Conservation (phyloP, 192 early-diverging fungal species). For the Gaertneriomyces semiglobifer region DNA sequence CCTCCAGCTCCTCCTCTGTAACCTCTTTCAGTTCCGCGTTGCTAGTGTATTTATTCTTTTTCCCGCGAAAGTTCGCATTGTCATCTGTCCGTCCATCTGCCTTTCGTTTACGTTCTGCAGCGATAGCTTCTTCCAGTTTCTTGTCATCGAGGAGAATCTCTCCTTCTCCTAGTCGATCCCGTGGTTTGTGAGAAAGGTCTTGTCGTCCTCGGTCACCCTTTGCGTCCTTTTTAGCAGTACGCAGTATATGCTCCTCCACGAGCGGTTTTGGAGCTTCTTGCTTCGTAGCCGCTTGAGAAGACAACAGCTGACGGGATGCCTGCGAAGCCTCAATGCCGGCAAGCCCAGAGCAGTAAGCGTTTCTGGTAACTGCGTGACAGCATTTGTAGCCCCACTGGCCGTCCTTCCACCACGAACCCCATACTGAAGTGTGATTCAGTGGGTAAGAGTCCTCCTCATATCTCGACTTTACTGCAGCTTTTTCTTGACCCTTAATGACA, state of each 20-base stretch:
- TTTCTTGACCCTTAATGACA: slow-evolving; percentile 80
- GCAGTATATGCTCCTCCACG: slow-evolving; percentile 37
- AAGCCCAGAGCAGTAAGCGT: slow-evolving; percentile 86
- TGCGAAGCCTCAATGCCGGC: slow-evolving; percentile 70
- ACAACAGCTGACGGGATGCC: slow-evolving; percentile 37
- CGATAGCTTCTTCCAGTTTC: slow-evolving; percentile 52
- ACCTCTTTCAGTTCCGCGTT: slow-evolving; percentile 36
- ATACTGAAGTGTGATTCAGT: slow-evolving; percentile 83
- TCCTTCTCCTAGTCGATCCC: slow-evolving; percentile 52
- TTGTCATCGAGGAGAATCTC: slow-evolving; percentile 53
- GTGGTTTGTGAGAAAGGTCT: slow-evolving; percentile 13
- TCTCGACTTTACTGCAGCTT: slow-evolving; percentile 72
- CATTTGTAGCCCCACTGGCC: slow-evolving; percentile 96
- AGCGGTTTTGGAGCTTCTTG: slow-evolving; percentile 21
- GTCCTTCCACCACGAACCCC: slow-evolving; percentile 95
- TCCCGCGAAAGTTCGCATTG: slow-evolving; percentile 20
- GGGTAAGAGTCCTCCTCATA: slow-evolving; percentile 86
- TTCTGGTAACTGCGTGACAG: slow-evolving; percentile 75
- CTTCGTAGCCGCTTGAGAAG: slow-evolving; percentile 2
- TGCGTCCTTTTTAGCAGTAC: slow-evolving; percentile 24
- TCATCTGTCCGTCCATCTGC: slow-evolving; percentile 11
- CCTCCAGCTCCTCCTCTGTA: slow-evolving; percentile 68
- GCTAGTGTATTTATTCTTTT: slow-evolving; percentile 31
- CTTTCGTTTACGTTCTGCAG: slow-evolving; percentile 43
- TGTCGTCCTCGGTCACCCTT: slow-evolving; percentile 31